A percentile compares a stretch with the other conserved stretches of the same genome.
phyloP scores from a whole-genome alignment of 2,329 filamentous ascomycete genomes.

The Neonectria faginata region DNA sequence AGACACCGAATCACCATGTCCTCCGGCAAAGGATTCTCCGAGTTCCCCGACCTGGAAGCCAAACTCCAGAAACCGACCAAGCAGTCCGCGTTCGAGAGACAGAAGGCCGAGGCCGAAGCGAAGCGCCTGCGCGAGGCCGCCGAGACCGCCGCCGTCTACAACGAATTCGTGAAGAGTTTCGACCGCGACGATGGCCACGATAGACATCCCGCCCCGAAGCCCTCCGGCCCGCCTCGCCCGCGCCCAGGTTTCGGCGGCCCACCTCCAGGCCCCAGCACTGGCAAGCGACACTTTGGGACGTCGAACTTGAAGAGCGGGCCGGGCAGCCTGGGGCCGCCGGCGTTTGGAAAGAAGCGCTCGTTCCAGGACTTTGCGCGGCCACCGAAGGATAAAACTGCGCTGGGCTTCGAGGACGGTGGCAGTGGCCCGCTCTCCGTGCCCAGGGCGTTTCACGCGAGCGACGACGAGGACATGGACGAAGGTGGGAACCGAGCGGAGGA shows the following conservation, averaged over 20 bases:
- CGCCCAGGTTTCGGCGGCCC: conserved; percentile 47
- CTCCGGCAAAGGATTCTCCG: conserved; percentile 59
- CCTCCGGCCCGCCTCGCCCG: conserved; percentile 35
- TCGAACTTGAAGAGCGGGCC: conserved; percentile 69
- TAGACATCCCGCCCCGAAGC: conserved; percentile 23
- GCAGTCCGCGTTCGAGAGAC: conserved; percentile 88
- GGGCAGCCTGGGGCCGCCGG: conserved; percentile 68
- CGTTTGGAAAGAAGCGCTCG: conserved; percentile 66
- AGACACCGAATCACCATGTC: conserved; percentile 54
- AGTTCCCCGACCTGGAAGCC: conserved; percentile 78
- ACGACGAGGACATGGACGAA: conserved; percentile 64
- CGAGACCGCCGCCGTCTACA: conserved; percentile 87
- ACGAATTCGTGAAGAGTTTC: conserved; percentile 88
- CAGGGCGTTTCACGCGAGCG: conserved; percentile 78
- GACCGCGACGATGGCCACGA: conserved; percentile 68
- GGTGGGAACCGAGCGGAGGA: conserved; percentile 62
- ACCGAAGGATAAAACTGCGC: conserved; percentile 42
- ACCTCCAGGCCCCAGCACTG: conserved; percentile 44
- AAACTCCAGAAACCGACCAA: conserved; percentile 85
- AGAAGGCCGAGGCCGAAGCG: conserved; percentile 89
- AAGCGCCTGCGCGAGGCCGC: conserved; percentile 86
- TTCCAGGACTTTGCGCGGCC: conserved; percentile 58
- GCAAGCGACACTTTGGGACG: conserved; percentile 74
- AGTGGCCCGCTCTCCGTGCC: conserved; percentile 68
- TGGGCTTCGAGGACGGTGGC: conserved; percentile 56